Evolutionary conservation across 352 stramenopile species (phyloP), one percentile per base, ranked within the genome.

Genomic region (Globisporangium heterothallicum): DNA sequence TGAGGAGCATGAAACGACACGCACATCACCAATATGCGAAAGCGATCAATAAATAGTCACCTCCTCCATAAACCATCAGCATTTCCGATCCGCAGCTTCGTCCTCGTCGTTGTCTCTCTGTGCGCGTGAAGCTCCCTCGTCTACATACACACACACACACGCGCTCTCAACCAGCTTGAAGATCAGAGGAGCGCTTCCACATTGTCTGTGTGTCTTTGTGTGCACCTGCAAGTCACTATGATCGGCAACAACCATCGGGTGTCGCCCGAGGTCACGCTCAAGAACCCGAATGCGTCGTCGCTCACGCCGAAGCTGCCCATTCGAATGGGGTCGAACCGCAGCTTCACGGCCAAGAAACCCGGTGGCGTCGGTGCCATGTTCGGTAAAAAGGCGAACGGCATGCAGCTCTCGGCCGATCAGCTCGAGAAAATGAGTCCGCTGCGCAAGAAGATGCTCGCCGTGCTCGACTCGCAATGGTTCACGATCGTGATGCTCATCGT

Each of bases 401-500:
- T 57, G 12, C 52, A 58, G 30, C 59, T 53, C 38, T 63, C 63
- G 3, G 49, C 61, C 4, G 74, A 72, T 2, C 69, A 82, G 43
- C 66, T 68, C 12, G 74, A 79, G 18, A 50, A 64, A 19, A 68
- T 59, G 44, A 71, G 67, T 43, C 65, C 66, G 16, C 59, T 68
- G 13, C 74, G 66, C n/a, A 67, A 59, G 30, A 54, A 63, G n/a
- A 65, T 75, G 19, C 43, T 78, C 40, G 30, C 34, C 4, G 4
- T 92, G 29, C 68, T 97, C 45, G 85, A 97, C 47, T 78, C 85
- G 42, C 78, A 78, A 22, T 79, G 59, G 50, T 86, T 79, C 50
- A 89, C 76, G 3, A 60, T 89, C 14, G 56, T 89, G 44, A 97
- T 98, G 84, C 83, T 94, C 8, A 3, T 96, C 8, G 72, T 97